These are phyloP conservation scores for Xylaria digitata DNA, from an alignment of 2,329 filamentous ascomycete species.

Conservation along the genomic window DNA sequence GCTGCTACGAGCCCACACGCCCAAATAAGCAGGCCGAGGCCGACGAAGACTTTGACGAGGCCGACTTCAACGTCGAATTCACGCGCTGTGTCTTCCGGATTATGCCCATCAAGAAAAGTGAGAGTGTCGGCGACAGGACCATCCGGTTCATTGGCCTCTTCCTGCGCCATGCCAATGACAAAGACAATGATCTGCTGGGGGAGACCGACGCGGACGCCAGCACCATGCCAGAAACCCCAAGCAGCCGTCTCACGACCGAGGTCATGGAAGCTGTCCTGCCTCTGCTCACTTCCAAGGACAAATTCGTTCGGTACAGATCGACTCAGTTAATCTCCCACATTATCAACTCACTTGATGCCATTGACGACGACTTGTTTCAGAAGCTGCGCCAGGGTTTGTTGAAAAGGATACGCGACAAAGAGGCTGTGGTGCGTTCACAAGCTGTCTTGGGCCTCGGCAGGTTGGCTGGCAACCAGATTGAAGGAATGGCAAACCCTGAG, in stretches of 20 bases:
- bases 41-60: conserved; percentile 79
- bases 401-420: conserved; percentile 91
- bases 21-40: conserved; percentile 62
- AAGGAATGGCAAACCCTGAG: conserved; percentile 76
- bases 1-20: conserved; percentile 72
- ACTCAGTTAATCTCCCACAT: conserved; percentile 92
- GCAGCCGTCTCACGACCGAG: conserved; percentile 78
- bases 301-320: conserved; percentile 87
- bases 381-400: conserved; percentile 81
- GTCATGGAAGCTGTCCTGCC: conserved; percentile 80
- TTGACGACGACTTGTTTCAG: conserved; percentile 92
- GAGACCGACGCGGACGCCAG: conserved; percentile 75
- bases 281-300: conserved; percentile 88
- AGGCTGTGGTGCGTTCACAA: conserved; percentile 90
- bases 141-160: conserved; percentile 91
- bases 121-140: conserved; percentile 85
- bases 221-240: conserved; percentile 83
- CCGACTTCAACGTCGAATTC: conserved; percentile 89
- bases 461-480: conserved; percentile 80
- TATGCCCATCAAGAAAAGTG: conserved; percentile 90
- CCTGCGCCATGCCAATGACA: conserved; percentile 76
- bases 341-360: conserved; percentile 89
- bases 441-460: conserved; percentile 90
- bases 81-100: conserved; percentile 83
- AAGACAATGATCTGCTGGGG: conserved; percentile 75